Evolutionary conservation across 2,329 filamentous ascomycete species (phyloP).

Genomic region (Ceratocystiopsis minuta): DNA sequence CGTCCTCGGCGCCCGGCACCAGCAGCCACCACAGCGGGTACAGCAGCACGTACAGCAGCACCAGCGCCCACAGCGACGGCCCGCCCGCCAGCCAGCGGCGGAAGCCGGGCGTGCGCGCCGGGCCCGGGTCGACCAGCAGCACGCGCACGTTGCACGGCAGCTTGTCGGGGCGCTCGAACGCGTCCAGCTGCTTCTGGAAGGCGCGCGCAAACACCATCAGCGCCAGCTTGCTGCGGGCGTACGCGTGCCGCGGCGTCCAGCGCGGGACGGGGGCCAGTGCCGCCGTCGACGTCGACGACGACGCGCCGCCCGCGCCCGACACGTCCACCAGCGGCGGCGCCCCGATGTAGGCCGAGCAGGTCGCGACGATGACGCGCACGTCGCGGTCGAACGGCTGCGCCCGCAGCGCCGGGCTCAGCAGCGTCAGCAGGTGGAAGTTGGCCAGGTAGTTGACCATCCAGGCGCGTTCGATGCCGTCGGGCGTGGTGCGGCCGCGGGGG

Average conservation of each 20-base stretch:
- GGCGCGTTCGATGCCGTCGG: slow-evolving; percentile 69
- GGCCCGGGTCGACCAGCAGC: slow-evolving; percentile 73
- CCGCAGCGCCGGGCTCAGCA: slow-evolving; percentile 75
- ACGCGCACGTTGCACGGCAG: slow-evolving; percentile 69
- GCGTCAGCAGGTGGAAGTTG: slow-evolving; percentile 87
- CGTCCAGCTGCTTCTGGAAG: slow-evolving; percentile 80
- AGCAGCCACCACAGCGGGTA: slow-evolving; percentile 78
- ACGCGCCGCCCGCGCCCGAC: too few species aligned
- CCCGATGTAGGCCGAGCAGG: slow-evolving; percentile 74
- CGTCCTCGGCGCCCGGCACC: slow-evolving; percentile 67
- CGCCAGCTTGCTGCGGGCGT: slow-evolving; percentile 54
- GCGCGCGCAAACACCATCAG: slow-evolving; percentile 77
- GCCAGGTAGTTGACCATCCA: slow-evolving; percentile 93
- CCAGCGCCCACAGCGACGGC: slow-evolving; percentile 64
- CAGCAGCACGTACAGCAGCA: slow-evolving; percentile 52
- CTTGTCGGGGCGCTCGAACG: slow-evolving; percentile 69
- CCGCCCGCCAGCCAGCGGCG: slow-evolving; percentile 75
- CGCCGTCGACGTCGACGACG: slow-evolving; percentile 8
- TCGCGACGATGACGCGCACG: slow-evolving; percentile 71
- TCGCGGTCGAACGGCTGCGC: slow-evolving; percentile 89
- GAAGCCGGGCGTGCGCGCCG: slow-evolving; percentile 70
- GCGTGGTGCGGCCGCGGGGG: slow-evolving; percentile 37
- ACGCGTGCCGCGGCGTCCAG: slow-evolving; percentile 39
- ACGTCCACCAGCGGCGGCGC: slow-evolving; percentile 42
- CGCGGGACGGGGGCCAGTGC: slow-evolving; percentile 23